Percentiles rank a stretch among this genome's conserved stretches.
Conservation (phyloP, 208 protist genomes). For the Herpetomonas muscarum region DNA sequence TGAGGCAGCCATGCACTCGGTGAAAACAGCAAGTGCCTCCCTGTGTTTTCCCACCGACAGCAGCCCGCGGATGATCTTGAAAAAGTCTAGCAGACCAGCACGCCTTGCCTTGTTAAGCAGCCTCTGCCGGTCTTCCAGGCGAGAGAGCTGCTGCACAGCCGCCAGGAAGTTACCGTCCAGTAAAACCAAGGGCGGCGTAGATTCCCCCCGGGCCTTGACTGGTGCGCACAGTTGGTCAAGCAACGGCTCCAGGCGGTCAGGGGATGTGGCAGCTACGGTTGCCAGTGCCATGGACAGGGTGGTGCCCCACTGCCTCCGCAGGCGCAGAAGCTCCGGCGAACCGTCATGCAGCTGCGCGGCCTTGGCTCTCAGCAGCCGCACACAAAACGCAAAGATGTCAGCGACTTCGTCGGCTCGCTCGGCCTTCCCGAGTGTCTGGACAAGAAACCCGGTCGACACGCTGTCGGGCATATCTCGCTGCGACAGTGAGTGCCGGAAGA, state of each 20-base stretch:
- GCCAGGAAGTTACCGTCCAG: conserved; percentile 58
- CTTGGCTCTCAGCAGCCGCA: conserved; percentile 25
- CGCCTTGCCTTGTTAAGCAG: conserved; percentile 23
- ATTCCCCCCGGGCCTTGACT: not conserved
- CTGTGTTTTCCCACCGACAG: conserved; percentile 27
- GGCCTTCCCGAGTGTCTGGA: conserved; percentile 32
- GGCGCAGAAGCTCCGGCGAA: not conserved
- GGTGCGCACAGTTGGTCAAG: conserved; percentile 14
- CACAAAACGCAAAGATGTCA: conserved; percentile 38
- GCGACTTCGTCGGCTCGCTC: conserved; percentile 24
- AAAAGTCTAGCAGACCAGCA: conserved; percentile 31
- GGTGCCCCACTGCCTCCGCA: conserved; percentile 34
- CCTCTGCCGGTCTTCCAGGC: conserved; percentile 17
- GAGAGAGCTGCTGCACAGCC: conserved; percentile 31
- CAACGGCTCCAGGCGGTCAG: conserved; percentile 13
- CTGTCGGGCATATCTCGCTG: conserved; percentile 40
- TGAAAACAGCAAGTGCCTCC: conserved; percentile 36
- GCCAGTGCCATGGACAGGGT: conserved; percentile 55
- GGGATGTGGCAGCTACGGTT: conserved; percentile 16
- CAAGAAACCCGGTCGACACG: conserved; percentile 37
- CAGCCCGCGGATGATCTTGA: conserved; percentile 55
- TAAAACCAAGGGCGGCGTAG: conserved; percentile 18
- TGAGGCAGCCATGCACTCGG: conserved; percentile 17
- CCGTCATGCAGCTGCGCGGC: not conserved
- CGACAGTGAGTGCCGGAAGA: conserved; percentile 50